Percentiles rank a stretch among this genome's conserved stretches.
Conservation (phyloP, 208 protist genomes). For the Leptomonas seymouri region DNA sequence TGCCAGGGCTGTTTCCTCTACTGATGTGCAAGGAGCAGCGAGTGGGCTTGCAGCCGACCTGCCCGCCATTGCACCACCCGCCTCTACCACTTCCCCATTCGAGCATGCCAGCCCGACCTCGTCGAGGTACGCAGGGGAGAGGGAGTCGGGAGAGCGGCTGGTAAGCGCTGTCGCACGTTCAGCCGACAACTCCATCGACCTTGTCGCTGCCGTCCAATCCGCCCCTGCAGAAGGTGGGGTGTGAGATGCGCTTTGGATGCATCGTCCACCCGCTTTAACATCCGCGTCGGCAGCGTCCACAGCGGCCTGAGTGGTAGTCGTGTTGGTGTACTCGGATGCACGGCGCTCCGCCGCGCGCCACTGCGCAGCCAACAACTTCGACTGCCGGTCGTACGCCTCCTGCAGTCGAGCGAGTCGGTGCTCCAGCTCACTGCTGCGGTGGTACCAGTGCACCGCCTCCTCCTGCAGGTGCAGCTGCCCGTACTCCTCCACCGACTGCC, state of each 20-base stretch:
- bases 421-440: slow-evolving; percentile 32
- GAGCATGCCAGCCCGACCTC: neutral
- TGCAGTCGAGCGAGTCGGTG: slow-evolving; percentile 17
- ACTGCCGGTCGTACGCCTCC: slow-evolving; percentile 16
- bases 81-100: neutral
- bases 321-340: too few species aligned
- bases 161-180: neutral
- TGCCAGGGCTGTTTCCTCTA: neutral
- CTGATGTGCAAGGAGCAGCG: neutral
- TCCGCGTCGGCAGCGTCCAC: neutral
- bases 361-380: slow-evolving; percentile 29
- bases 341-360: slow-evolving; percentile 4
- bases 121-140: slow-evolving; percentile 6
- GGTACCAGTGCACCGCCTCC: slow-evolving; percentile 38
- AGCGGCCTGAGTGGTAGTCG: too few species aligned
- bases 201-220: neutral
- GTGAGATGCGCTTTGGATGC: neutral
- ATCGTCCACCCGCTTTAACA: neutral
- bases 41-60: neutral
- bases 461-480: slow-evolving; percentile 32
- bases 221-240: neutral
- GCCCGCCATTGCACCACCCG: neutral
- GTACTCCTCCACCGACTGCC: slow-evolving; percentile 25
- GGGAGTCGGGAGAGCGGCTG: slow-evolving; percentile 28
- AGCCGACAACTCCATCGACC: neutral